Percentiles rank a stretch among this genome's conserved stretches.
Conservation (phyloP, 2,329 filamentous ascomycete species). For the Rachicladosporium sp. region DNA sequence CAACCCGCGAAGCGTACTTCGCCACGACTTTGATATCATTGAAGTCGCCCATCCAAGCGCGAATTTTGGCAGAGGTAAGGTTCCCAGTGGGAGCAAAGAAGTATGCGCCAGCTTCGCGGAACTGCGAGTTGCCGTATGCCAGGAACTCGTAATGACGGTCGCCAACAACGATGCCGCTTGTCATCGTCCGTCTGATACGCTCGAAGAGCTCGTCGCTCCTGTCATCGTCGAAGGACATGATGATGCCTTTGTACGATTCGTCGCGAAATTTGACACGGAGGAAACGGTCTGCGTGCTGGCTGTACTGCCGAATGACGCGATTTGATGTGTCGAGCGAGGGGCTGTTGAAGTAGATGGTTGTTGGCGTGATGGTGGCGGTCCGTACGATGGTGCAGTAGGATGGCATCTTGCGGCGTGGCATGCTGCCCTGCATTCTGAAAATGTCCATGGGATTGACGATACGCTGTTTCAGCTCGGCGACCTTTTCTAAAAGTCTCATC, state of each 20-base stretch:
- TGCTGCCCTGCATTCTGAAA: slow-evolving; percentile 40
- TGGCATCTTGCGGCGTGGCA: slow-evolving; percentile 31
- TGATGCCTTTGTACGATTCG: slow-evolving; percentile 46
- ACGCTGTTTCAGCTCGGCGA: slow-evolving; percentile 50
- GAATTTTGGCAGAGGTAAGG: slow-evolving; percentile 62
- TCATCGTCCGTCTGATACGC: slow-evolving; percentile 58
- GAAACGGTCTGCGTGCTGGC: slow-evolving; percentile 61
- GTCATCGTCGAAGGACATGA: slow-evolving; percentile 21
- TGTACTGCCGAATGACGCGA: slow-evolving; percentile 67
- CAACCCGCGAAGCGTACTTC: slow-evolving; percentile 77
- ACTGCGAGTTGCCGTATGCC: slow-evolving; percentile 89
- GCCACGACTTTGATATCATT: slow-evolving; percentile 67
- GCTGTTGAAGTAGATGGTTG: slow-evolving; percentile 63
- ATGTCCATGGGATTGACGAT: slow-evolving; percentile 61
- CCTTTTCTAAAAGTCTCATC: slow-evolving; percentile 58
- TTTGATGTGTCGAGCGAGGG: slow-evolving; percentile 80
- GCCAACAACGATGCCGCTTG: slow-evolving; percentile 70
- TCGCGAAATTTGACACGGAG: slow-evolving; percentile 83
- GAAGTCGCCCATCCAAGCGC: slow-evolving; percentile 78
- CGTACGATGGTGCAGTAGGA: slow-evolving; percentile 63
- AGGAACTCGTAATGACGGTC: slow-evolving; percentile 77
- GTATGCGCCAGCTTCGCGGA: slow-evolving; percentile 81
- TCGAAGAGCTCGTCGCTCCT: slow-evolving; percentile 48
- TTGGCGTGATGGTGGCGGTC: slow-evolving; percentile 72
- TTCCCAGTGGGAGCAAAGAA: slow-evolving; percentile 68